Evolutionary conservation across 1,284 basidiomycete species (phyloP).

Genomic region (Ustilago xerochloae): DNA sequence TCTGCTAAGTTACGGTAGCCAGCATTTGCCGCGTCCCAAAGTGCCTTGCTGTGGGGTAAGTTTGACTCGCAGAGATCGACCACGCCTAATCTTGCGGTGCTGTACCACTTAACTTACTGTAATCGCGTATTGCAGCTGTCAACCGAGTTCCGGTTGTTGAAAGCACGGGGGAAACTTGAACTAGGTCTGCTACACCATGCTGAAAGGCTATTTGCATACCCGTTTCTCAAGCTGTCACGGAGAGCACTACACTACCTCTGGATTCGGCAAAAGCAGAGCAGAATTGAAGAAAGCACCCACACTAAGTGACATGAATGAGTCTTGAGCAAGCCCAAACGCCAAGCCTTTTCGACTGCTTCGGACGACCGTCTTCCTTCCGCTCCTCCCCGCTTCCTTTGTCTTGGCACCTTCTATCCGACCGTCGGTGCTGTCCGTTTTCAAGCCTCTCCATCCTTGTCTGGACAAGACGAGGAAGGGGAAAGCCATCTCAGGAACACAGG

Average conservation of each 20-base stretch:
- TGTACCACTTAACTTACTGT: not conserved
- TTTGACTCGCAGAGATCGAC: not conserved
- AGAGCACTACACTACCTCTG: not conserved
- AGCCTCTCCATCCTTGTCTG: not conserved
- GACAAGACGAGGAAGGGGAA: not conserved
- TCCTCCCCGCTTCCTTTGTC: constrained; percentile 5
- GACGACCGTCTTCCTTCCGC: constrained; percentile 28
- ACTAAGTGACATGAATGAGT: not conserved
- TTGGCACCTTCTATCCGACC: constrained; percentile 23
- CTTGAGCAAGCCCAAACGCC: constrained; percentile 6
- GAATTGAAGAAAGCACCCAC: not conserved
- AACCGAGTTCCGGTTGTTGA: not conserved
- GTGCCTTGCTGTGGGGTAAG: not conserved
- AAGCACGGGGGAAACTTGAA: not conserved
- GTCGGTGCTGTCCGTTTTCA: constrained; percentile 2
- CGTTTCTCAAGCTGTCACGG: not conserved
- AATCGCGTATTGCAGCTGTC: not conserved
- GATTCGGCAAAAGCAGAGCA: not conserved
- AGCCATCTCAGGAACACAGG: constrained; percentile 1
- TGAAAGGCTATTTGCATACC: not conserved
- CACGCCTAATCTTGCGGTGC: not conserved
- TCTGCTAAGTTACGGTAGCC: too few species aligned
- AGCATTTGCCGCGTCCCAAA: too few species aligned
- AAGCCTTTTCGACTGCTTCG: constrained; percentile 24
- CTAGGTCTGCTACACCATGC: not conserved